phyloP scores from a whole-genome alignment of 1,139 yeast species.

The Scheffersomyces cryptocercus region DNA sequence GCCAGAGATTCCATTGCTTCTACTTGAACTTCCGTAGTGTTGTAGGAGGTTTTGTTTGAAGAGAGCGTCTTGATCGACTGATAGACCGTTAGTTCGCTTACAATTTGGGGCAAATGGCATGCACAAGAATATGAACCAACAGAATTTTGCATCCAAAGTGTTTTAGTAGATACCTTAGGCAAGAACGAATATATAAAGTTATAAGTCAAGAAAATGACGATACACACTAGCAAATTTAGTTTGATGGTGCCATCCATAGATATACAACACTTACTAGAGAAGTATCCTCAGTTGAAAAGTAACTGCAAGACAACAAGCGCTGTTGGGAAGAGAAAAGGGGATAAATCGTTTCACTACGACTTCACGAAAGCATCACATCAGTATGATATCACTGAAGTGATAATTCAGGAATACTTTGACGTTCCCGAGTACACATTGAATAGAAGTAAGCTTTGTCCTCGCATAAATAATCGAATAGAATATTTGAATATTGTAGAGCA shows the following conservation, averaged over 20 bases:
- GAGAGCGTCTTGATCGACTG: too few relatives aligned
- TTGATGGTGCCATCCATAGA: slow-evolving; percentile 8
- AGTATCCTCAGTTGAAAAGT: slow-evolving; percentile 8
- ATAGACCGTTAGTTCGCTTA: too few relatives aligned
- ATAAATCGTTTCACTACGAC: slow-evolving; percentile 7
- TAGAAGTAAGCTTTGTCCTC: slow-evolving; percentile 19
- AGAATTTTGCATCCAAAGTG: too few relatives aligned
- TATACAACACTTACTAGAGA: slow-evolving; percentile 6
- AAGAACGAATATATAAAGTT: background rate
- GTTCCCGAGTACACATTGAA: slow-evolving; percentile 12
- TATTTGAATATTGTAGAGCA: slow-evolving; percentile 17
- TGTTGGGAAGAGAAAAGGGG: background rate
- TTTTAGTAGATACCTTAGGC: too few relatives aligned
- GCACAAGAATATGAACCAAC: too few relatives aligned
- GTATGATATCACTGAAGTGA: slow-evolving; percentile 17
- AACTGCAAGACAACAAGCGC: background rate
- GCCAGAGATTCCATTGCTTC: too few relatives aligned
- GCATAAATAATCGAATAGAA: slow-evolving; percentile 19
- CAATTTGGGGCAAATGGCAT: too few relatives aligned
- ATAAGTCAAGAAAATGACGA: too few relatives aligned
- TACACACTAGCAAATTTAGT: background rate
- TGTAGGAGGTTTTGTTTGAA: too few relatives aligned
- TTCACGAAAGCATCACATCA: slow-evolving; percentile 14
- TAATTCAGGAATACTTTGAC: slow-evolving; percentile 15
- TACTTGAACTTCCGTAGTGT: too few relatives aligned